Evolutionary conservation across 306 rosid genomes (phyloP).

Genomic region (Mucuna pruriens): DNA sequence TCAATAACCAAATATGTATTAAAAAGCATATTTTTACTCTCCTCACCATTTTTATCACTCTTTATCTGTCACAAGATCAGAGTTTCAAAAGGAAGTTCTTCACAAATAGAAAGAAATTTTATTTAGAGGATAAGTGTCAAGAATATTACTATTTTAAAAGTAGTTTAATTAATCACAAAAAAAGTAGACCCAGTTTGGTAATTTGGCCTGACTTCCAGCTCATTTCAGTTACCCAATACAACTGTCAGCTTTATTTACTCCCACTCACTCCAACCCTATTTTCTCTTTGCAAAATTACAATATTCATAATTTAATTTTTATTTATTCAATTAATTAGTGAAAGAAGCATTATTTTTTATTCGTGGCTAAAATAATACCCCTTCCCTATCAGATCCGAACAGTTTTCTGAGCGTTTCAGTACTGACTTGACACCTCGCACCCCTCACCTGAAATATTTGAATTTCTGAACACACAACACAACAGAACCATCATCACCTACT

Average conservation of each 20-base stretch:
- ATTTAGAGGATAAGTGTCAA: background rate
- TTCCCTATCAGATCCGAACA: conserved; percentile 54
- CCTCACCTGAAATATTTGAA: conserved; percentile 48
- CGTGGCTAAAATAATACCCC: conserved; percentile 33
- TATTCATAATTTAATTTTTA: background rate
- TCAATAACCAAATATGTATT: too few relatives aligned
- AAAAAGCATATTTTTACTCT: too few relatives aligned
- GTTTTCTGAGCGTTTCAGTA: conserved; percentile 44
- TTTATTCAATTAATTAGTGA: background rate
- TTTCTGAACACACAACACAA: conserved; percentile 19
- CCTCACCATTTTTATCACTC: too few relatives aligned
- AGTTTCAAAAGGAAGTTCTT: background rate
- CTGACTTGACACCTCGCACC: conserved; percentile 47
- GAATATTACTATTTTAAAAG: background rate
- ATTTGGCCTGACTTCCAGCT: background rate
- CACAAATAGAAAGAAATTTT: background rate
- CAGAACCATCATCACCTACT: conserved; percentile 33
- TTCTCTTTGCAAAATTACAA: background rate
- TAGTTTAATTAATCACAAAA: background rate
- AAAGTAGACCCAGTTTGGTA: conserved; percentile 17
- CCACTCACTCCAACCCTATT: background rate
- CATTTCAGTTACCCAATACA: background rate
- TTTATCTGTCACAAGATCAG: too few relatives aligned
- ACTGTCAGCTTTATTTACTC: conserved; percentile 29
- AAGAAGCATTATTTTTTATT: background rate